phyloP scores from a whole-genome alignment of 805 yeast species.

The Limtongia smithiae region DNA sequence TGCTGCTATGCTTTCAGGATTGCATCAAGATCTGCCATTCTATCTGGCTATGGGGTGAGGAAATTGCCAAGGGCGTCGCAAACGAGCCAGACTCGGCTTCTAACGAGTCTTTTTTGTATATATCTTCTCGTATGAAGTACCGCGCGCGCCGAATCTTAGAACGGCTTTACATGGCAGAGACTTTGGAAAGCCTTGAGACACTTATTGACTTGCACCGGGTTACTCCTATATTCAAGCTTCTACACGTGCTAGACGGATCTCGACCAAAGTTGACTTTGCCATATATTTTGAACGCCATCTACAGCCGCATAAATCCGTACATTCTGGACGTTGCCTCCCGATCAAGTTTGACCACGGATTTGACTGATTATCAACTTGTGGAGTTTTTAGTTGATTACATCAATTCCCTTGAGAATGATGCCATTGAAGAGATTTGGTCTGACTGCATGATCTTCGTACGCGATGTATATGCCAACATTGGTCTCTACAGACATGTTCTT shows the following conservation, averaged over 20 bases:
- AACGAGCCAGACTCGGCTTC: conserved; percentile 25
- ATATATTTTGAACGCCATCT: conserved; percentile 54
- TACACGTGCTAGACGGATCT: conserved; percentile 83
- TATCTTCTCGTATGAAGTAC: conserved; percentile 61
- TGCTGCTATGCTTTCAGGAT: conserved; percentile 61
- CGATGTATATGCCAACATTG: conserved; percentile 50
- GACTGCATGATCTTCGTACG: conserved; percentile 56
- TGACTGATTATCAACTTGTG: conserved; percentile 47
- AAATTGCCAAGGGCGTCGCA: conserved; percentile 20
- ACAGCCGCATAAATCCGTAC: conserved; percentile 44
- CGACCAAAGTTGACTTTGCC: conserved; percentile 73
- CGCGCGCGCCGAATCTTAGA: conserved; percentile 65
- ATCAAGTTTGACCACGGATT: conserved; percentile 48
- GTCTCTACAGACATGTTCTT: conserved; percentile 48
- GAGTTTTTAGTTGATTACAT: conserved; percentile 60
- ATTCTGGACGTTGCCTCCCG: conserved; percentile 32
- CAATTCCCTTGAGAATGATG: conserved; percentile 65
- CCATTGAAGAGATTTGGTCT: conserved; percentile 74
- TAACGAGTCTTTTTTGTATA: conserved; percentile 43
- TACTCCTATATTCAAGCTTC: conserved; percentile 50
- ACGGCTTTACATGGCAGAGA: conserved; percentile 60
- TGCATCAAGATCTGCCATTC: conserved; percentile 53
- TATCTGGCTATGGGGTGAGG: conserved; percentile 72
- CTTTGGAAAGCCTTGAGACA: conserved; percentile 67
- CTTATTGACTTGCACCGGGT: conserved; percentile 44